Percentiles rank a stretch among this genome's conserved stretches.
Evolutionary conservation across 2,329 filamentous ascomycete species (phyloP).

Genomic region (Diaporthe humulicola): DNA sequence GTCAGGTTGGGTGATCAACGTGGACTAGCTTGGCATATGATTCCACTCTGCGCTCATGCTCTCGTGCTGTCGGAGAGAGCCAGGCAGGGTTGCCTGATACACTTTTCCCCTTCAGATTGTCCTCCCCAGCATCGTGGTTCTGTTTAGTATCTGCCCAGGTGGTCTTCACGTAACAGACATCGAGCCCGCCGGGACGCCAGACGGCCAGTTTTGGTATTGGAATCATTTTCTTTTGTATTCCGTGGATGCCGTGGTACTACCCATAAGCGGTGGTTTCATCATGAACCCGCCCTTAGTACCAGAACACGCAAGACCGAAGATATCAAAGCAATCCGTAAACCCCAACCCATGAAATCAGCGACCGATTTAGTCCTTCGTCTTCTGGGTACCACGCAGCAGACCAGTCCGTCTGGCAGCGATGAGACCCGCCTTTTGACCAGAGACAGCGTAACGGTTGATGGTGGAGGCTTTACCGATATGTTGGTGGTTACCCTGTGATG

Average conservation of each 20-base stretch:
- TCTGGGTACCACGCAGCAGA: slow-evolving; percentile 99
- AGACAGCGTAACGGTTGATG: slow-evolving; percentile 96
- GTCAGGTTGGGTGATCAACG: slow-evolving; percentile 35
- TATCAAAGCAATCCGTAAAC: slow-evolving; percentile 71
- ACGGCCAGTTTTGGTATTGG: slow-evolving; percentile 43
- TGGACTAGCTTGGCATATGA: slow-evolving; percentile 36
- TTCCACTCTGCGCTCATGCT: slow-evolving; percentile 40
- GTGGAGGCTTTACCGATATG: slow-evolving; percentile 99
- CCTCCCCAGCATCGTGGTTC: slow-evolving; percentile 24
- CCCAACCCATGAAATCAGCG: slow-evolving; percentile 74
- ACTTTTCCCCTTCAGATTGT: slow-evolving; percentile 13
- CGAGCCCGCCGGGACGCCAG: slow-evolving; percentile 1
- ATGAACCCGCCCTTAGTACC: slow-evolving; percentile 47
- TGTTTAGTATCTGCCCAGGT: not conserved
- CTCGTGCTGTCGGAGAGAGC: slow-evolving; percentile 20
- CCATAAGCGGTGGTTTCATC: slow-evolving; percentile 40
- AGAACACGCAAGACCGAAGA: slow-evolving; percentile 59
- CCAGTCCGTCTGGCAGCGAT: slow-evolving; percentile 99
- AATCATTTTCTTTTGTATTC: slow-evolving; percentile 56
- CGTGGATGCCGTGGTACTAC: slow-evolving; percentile 57
- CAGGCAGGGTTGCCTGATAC: slow-evolving; percentile 34
- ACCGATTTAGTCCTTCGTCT: slow-evolving; percentile 93
- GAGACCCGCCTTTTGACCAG: slow-evolving; percentile 99
- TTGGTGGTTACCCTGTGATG: slow-evolving; percentile 93
- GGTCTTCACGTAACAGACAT: not conserved